Conservation (phyloP, 1,284 basidiomycete species). For the Leccinum cinnamomeum region DNA sequence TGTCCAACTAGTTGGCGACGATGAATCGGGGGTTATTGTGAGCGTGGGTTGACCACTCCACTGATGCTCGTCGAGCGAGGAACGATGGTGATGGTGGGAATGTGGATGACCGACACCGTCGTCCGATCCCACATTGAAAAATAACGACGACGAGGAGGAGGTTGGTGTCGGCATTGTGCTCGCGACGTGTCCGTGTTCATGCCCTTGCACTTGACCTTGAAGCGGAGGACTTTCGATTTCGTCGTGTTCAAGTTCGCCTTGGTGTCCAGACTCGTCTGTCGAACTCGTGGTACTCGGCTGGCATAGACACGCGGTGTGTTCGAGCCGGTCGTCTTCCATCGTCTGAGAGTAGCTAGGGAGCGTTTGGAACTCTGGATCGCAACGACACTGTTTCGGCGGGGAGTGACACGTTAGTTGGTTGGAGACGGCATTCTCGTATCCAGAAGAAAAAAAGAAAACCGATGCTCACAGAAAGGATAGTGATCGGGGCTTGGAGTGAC, state of each 20-base stretch:
- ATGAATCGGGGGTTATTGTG: neutral
- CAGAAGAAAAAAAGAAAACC: neutral
- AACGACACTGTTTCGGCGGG: slow-evolving; percentile 62
- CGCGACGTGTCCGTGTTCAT: neutral
- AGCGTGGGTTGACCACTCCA: neutral
- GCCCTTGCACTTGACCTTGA: neutral
- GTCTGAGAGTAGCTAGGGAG: slow-evolving; percentile 68
- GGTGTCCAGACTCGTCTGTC: neutral
- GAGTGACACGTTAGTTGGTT: neutral
- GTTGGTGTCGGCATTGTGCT: neutral
- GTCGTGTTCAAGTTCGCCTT: neutral
- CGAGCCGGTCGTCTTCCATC: slow-evolving; percentile 35
- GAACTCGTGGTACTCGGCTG: slow-evolving; percentile 11
- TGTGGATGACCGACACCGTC: neutral
- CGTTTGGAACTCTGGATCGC: slow-evolving; percentile 73
- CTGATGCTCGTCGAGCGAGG: neutral
- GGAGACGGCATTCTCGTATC: neutral
- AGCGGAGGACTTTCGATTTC: neutral
- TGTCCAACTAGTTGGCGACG: neutral
- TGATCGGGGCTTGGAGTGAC: slow-evolving; percentile 82
- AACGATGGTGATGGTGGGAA: neutral
- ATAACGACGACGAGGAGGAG: neutral
- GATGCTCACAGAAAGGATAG: slow-evolving; percentile 67
- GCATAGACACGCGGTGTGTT: slow-evolving; percentile 47
- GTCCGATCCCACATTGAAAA: neutral